These are phyloP conservation scores for Pseudopyricularia javanii DNA, from an alignment of 2,329 filamentous ascomycete species.

Conservation along the genomic window DNA sequence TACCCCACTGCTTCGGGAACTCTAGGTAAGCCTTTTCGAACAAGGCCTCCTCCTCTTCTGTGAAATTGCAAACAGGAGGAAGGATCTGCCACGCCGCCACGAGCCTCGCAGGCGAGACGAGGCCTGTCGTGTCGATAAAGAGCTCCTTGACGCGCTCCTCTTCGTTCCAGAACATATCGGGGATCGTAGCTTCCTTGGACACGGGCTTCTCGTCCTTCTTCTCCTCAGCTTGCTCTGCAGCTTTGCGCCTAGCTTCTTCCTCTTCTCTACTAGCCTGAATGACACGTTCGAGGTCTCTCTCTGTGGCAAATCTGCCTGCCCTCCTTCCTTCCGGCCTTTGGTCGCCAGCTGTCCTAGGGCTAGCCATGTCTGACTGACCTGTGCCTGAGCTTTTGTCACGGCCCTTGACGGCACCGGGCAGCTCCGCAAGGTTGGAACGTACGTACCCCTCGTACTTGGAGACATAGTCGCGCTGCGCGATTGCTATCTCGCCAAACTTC, in stretches of 20 bases:
- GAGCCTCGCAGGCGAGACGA: constrained; percentile 51
- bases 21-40: constrained; percentile 69
- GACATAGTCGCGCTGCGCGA: constrained; percentile 27
- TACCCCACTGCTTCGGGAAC: constrained; percentile 72
- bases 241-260: constrained; percentile 56
- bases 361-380: constrained; percentile 20
- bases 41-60: constrained; percentile 51
- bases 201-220: constrained; percentile 52
- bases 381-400: constrained; percentile 37
- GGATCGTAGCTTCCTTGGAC: constrained; percentile 65
- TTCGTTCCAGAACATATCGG: constrained; percentile 53
- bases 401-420: constrained; percentile 40
- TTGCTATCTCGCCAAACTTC: constrained; percentile 23
- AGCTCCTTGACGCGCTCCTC: constrained; percentile 45
- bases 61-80: constrained; percentile 64
- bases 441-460: constrained; percentile 39
- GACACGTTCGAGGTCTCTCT: constrained; percentile 61
- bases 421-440: constrained; percentile 41
- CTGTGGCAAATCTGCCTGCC: constrained; percentile 52
- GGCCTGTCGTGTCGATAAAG: constrained; percentile 55
- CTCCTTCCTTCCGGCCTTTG: constrained; percentile 44
- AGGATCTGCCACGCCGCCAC: constrained; percentile 61
- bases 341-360: constrained; percentile 23
- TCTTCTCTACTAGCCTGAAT: constrained; percentile 60
- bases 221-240: constrained; percentile 29